A percentile compares a stretch with the other conserved stretches of the same genome.
Evolutionary conservation across 2,329 filamentous ascomycete species (phyloP).

Genomic region (Trichoderma brevicompactum): DNA sequence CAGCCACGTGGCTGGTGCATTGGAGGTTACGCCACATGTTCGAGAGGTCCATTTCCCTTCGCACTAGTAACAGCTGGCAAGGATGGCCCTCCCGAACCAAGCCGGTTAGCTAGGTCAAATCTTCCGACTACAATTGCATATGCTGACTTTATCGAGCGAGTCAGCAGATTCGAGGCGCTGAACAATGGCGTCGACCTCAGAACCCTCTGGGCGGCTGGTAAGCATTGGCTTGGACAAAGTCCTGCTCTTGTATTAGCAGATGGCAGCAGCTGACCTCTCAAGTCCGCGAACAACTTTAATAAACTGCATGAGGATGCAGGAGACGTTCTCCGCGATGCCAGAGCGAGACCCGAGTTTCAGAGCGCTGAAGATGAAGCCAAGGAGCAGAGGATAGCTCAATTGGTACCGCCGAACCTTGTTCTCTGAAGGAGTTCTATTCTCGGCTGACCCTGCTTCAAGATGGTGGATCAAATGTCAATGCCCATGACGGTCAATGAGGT

Average conservation of each 20-base stretch:
- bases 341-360: constrained; percentile 43
- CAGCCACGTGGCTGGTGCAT: constrained; percentile 25
- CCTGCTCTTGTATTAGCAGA: constrained; percentile 28
- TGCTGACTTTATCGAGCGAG: constrained; percentile 12
- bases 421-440: background rate
- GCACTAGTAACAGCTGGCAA: too few relatives aligned
- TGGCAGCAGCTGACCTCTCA: constrained; percentile 31
- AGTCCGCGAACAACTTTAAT: constrained; percentile 45
- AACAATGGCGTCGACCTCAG: constrained; percentile 43
- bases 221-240: constrained; percentile 28
- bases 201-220: constrained; percentile 40
- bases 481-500: constrained; percentile 88
- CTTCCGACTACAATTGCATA: constrained; percentile 9
- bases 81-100: background rate
- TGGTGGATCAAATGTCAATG: constrained; percentile 76
- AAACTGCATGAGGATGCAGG: constrained; percentile 48
- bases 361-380: constrained; percentile 47
- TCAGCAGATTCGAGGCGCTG: constrained; percentile 31
- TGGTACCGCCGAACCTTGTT: constrained; percentile 37
- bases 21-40: constrained; percentile 21
- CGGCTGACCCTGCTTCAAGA: constrained; percentile 38
- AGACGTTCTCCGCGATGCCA: constrained; percentile 46
- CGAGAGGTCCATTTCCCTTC: background rate
- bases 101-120: constrained; percentile 22
- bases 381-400: constrained; percentile 45